Conservation (phyloP, 78 protist species). For the Anaeramoeba flamelloides region DNA sequence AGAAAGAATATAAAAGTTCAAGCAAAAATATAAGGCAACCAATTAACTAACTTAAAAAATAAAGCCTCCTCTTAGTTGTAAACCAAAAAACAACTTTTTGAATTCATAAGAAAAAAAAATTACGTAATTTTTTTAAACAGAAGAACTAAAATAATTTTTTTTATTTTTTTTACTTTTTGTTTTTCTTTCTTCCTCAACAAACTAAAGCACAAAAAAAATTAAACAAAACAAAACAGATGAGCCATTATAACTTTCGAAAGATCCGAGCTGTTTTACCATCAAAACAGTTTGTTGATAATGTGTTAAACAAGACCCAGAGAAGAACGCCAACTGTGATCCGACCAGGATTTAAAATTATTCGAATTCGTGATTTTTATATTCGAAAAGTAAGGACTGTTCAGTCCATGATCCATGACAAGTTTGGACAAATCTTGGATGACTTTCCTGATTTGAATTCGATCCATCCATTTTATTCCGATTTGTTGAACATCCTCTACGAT, state of each 20-base stretch:
- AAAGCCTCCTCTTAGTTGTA: too few species aligned
- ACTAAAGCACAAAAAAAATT: too few species aligned
- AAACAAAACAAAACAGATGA: too few species aligned
- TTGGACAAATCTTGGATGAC: slow-evolving; percentile 67
- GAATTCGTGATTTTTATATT: slow-evolving; percentile 84
- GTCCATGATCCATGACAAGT: slow-evolving; percentile 63
- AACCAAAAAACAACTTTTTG: too few species aligned
- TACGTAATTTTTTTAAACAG: too few species aligned
- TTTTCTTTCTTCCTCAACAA: too few species aligned
- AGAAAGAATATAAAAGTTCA: too few species aligned
- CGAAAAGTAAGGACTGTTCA: slow-evolving; percentile 86
- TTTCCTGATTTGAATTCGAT: slow-evolving; percentile 96
- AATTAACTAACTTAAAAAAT: too few species aligned
- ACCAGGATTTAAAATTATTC: slow-evolving; percentile 57
- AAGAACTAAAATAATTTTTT: too few species aligned
- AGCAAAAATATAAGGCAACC: too few species aligned
- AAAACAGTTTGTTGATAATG: slow-evolving; percentile 74
- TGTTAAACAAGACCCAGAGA: slow-evolving; percentile 82
- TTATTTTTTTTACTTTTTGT: too few species aligned
- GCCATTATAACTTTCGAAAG: slow-evolving; percentile 78
- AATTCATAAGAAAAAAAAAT: too few species aligned
- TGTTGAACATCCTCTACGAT: slow-evolving; percentile 95
- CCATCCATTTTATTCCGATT: slow-evolving; percentile 97
- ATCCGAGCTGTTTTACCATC: slow-evolving; percentile 80
- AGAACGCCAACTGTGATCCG: slow-evolving; percentile 96